These are phyloP conservation scores for Microbotryum intermedium DNA, from an alignment of 1,284 basidiomycete species.

Conservation along the genomic window DNA sequence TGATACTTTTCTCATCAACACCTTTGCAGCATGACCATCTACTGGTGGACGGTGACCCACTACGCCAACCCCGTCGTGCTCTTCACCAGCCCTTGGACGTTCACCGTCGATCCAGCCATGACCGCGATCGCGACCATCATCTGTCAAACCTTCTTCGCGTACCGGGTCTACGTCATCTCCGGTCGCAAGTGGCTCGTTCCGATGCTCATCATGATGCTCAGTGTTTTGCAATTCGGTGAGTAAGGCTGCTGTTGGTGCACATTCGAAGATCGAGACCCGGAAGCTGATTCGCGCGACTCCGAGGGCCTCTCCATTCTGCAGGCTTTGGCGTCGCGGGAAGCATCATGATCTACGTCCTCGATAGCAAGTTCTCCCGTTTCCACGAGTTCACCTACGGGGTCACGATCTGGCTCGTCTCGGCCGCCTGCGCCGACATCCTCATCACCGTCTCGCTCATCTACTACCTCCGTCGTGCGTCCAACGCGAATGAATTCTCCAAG, in stretches of 20 bases:
- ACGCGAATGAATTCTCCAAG: too few species aligned
- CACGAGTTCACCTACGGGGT: conserved; percentile 13
- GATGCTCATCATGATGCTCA: not conserved
- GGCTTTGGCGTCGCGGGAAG: not conserved
- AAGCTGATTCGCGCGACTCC: too few species aligned
- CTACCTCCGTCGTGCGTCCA: not conserved
- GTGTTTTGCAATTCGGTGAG: not conserved
- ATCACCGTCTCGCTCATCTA: conserved; percentile 8
- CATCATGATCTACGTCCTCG: conserved; percentile 1
- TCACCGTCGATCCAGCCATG: conserved; percentile 7
- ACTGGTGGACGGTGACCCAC: conserved; percentile 5
- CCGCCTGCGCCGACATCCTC: conserved; percentile 12
- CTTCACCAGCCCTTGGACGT: not conserved
- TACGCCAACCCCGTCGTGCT: conserved; percentile 3
- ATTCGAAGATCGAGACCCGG: too few species aligned
- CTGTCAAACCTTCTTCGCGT: not conserved
- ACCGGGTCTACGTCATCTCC: not conserved
- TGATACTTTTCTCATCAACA: too few species aligned
- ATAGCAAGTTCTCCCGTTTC: conserved; percentile 6
- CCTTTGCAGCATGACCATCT: not conserved
- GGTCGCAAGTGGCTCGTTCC: not conserved
- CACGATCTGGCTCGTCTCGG: conserved; percentile 6
- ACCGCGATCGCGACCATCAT: conserved; percentile 1
- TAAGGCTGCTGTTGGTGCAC: too few species aligned
- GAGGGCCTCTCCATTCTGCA: too few species aligned